Evolutionary conservation across 2,329 filamentous ascomycete species (phyloP), one percentile per base, ranked within the genome.

Genomic region (Zopfia rhizophila): DNA sequence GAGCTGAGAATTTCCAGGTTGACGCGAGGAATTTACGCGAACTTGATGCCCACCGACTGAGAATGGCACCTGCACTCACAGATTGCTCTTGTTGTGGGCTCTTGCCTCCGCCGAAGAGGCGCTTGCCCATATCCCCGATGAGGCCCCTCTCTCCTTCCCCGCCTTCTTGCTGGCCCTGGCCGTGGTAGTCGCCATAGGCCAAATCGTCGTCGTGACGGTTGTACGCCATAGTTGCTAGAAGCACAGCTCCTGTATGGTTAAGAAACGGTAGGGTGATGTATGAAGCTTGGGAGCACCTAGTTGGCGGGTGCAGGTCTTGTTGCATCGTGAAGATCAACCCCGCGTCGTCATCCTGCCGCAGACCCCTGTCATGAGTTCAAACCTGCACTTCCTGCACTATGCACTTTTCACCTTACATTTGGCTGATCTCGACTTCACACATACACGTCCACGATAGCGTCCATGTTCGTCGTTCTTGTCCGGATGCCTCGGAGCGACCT

Each of bases 181-280:
- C 65, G 45, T 77, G 69, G 55, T 80, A 80, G 24, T 79, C 75
- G 51, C 81, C 81, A 61, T 84, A 84, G 42, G 81, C 81, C 61
- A 84, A 60, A 50, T 75, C 72, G 56, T 83, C 78, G 53, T 83
- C 77, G 44, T 73, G 53, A 35, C 60, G 62, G 48, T 60, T 56
- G 53, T 60, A 51, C 38, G 68, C 58, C 68, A 71, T 71, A 27
- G 31, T 49, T 50, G 43, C 19, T 30, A 48, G 45, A 51, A 48
- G 51, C 48, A 21, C 48, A 54, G 54, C 53, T 53, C 27, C 51
- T 42, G 22, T 30, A 17, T 28, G 13, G 23, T 7, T 4, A 19
- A 35, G 40, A 48, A 23, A 33, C 23, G 25, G 44, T 38, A 45
- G 43, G 39, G 8, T 27, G 24, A n/a, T 27, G 24, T 8, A 19